Evolutionary conservation across 2,329 filamentous ascomycete genomes (phyloP).

Genomic region (Trichothecium sympodiale): DNA sequence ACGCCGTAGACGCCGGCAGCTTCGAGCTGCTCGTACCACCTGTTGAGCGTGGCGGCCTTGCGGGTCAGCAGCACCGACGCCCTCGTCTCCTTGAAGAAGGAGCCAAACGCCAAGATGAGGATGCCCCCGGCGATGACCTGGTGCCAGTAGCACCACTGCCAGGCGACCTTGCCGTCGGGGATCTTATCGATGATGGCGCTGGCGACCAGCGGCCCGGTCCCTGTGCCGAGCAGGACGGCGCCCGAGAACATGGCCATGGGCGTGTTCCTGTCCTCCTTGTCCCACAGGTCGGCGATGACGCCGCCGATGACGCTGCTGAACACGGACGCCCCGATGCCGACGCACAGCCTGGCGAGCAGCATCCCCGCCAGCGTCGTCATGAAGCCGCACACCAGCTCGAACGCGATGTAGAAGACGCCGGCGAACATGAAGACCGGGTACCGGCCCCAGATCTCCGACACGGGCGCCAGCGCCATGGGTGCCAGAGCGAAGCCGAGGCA

Average conservation of each 20-base stretch:
- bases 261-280: constrained; percentile 67
- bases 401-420: constrained; percentile 59
- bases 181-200: constrained; percentile 54
- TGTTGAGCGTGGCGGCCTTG: constrained; percentile 64
- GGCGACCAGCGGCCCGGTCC: constrained; percentile 62
- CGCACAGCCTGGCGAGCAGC: constrained; percentile 63
- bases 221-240: constrained; percentile 66
- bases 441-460: constrained; percentile 80
- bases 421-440: constrained; percentile 70
- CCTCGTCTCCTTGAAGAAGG: constrained; percentile 73
- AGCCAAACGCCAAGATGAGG: constrained; percentile 47
- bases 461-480: constrained; percentile 80
- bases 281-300: constrained; percentile 78
- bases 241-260: constrained; percentile 88
- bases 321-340: constrained; percentile 63
- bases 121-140: constrained; percentile 61
- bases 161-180: constrained; percentile 36
- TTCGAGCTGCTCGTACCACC: constrained; percentile 70
- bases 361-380: constrained; percentile 62
- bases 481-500: constrained; percentile 70
- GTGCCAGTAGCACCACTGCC: constrained; percentile 86
- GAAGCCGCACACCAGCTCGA: constrained; percentile 62
- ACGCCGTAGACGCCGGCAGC: constrained; percentile 44
- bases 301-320: constrained; percentile 92
- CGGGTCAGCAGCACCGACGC: constrained; percentile 68